Evolutionary conservation across 2,329 filamentous ascomycete species (phyloP).

Genomic region (Colletotrichum spaethianum): DNA sequence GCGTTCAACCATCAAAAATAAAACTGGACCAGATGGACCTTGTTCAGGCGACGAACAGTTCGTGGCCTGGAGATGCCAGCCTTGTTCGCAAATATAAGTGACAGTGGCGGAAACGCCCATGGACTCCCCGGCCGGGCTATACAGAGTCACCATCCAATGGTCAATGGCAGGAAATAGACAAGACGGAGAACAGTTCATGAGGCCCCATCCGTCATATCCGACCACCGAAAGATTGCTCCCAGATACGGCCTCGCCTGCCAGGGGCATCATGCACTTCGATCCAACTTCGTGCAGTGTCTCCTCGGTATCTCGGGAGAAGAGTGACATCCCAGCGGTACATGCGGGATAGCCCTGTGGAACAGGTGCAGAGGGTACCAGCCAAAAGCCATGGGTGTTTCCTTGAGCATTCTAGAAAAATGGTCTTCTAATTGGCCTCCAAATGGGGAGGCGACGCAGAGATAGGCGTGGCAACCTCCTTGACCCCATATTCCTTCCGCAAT

Average conservation of each 20-base stretch:
- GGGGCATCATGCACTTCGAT: background rate
- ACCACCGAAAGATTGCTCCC: conserved; percentile 4
- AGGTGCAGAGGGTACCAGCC: background rate
- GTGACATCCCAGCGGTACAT: conserved; percentile 19
- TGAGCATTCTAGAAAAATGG: background rate
- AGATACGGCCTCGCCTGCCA: background rate
- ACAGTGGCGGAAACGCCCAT: background rate
- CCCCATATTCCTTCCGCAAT: conserved; percentile 7
- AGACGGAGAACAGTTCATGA: conserved; percentile 4
- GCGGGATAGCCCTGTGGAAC: conserved; percentile 34
- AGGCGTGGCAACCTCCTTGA: background rate
- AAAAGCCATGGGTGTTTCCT: conserved; percentile 9
- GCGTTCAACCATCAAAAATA: background rate
- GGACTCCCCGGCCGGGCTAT: background rate
- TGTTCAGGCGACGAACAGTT: conserved; percentile 1
- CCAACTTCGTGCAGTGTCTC: conserved; percentile 6
- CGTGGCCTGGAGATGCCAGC: background rate
- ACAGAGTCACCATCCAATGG: background rate
- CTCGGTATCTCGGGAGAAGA: conserved; percentile 2
- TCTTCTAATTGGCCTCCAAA: conserved; percentile 5
- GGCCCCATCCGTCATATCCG: conserved; percentile 27
- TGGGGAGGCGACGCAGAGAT: background rate
- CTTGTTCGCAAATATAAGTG: background rate
- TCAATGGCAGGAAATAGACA: background rate
- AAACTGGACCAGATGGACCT: conserved; percentile 17